Percentiles rank a stretch among this genome's conserved stretches.
Evolutionary conservation across 1,139 yeast genomes (phyloP).

Genomic region (Waltiozyma sp.): DNA sequence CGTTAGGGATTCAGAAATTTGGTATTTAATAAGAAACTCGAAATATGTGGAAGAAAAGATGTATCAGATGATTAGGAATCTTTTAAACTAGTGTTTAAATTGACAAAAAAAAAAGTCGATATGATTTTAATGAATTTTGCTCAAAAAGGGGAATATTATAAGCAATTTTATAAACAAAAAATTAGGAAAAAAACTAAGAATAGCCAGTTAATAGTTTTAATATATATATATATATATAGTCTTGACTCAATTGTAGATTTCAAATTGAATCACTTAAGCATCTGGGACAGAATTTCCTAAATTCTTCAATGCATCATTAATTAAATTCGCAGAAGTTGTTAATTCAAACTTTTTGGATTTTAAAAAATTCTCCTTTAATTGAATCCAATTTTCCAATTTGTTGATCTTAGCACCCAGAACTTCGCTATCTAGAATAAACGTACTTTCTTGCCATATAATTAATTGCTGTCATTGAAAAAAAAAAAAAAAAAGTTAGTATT

Average conservation of each 20-base stretch:
- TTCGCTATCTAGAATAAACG: constrained; percentile 18
- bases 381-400: constrained; percentile 18
- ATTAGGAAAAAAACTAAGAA: too few species aligned
- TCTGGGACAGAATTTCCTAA: constrained; percentile 1
- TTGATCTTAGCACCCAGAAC: constrained; percentile 17
- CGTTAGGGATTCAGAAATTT: constrained; percentile 8
- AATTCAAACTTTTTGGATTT: constrained; percentile 14
- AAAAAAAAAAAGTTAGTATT: not conserved
- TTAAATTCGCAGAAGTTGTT: constrained; percentile 15
- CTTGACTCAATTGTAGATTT: too few species aligned
- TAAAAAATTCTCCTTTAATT: constrained; percentile 15
- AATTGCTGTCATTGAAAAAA: constrained; percentile 8
- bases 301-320: constrained; percentile 15
- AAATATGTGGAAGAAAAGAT: constrained; percentile 6
- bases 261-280: too few species aligned
- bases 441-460: constrained; percentile 19
- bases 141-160: too few species aligned
- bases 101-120: not conserved
- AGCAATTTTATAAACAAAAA: too few species aligned
- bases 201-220: too few species aligned
- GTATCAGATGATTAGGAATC: not conserved
- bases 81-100: not conserved
- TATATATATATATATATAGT: too few species aligned
- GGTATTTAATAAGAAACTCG: constrained; percentile 11
- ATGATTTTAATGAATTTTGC: too few species aligned